A percentile compares a stretch with the other conserved stretches of the same genome.
Conservation (phyloP, 768 basidiomycete genomes). For the Boletus sensibilis region DNA sequence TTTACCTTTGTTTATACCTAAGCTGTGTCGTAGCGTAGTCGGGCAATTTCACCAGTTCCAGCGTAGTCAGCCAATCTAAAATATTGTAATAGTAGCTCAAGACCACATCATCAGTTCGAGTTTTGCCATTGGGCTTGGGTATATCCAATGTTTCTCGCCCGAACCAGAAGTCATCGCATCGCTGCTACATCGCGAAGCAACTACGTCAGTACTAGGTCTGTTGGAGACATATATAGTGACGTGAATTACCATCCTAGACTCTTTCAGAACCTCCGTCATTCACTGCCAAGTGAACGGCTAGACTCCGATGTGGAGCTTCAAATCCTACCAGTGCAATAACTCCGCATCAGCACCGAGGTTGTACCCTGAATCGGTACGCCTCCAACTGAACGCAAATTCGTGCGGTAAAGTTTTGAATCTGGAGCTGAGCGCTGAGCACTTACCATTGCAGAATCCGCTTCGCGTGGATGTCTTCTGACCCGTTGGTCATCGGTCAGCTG, state of each 20-base stretch:
- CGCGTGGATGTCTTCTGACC: constrained; percentile 7
- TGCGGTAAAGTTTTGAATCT: not conserved
- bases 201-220: not conserved
- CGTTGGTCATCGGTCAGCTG: not conserved
- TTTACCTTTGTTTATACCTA: too few species aligned
- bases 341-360: not conserved
- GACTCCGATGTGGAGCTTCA: not conserved
- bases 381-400: not conserved
- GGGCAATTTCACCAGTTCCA: too few species aligned
- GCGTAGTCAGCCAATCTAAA: too few species aligned
- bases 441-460: not conserved
- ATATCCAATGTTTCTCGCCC: not conserved
- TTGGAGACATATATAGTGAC: not conserved
- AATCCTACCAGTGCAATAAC: not conserved
- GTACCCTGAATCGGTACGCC: not conserved
- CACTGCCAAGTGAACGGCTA: not conserved
- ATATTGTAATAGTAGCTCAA: too few species aligned
- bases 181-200: constrained; percentile 1
- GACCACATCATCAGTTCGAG: not conserved
- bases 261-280: not conserved
- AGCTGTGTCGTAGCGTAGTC: too few species aligned
- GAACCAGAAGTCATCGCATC: not conserved
- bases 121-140: not conserved
- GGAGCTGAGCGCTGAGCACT: not conserved
- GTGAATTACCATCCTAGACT: not conserved